These are phyloP conservation scores for Lipomyces lipofer DNA, from an alignment of 805 yeast genomes.

Conservation along the genomic window DNA sequence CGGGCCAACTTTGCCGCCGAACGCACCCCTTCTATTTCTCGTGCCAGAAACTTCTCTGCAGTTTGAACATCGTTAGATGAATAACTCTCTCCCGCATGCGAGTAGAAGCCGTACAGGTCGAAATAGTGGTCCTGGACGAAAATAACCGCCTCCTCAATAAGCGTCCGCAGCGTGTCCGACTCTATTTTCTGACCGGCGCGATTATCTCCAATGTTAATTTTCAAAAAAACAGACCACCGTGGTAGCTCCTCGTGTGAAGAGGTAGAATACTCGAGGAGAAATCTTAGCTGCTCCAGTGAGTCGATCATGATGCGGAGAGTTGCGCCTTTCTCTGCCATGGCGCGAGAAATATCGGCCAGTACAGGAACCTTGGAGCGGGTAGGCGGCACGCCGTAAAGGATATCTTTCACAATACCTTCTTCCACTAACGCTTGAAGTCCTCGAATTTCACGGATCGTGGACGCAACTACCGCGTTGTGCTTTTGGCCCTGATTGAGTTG, in stretches of 20 bases:
- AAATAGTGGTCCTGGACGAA: constrained; percentile 35
- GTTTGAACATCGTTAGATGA: constrained; percentile 46
- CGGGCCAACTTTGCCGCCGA: constrained; percentile 49
- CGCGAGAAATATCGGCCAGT: constrained; percentile 40
- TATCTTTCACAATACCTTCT: constrained; percentile 48
- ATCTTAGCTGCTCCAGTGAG: constrained; percentile 54
- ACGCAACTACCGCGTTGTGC: constrained; percentile 59
- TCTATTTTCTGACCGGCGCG: constrained; percentile 59
- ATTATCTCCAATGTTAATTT: constrained; percentile 69
- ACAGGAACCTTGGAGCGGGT: constrained; percentile 52
- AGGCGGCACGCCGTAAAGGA: constrained; percentile 59
- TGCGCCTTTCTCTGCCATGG: constrained; percentile 40
- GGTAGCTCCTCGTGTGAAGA: constrained; percentile 33
- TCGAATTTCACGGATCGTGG: constrained; percentile 70
- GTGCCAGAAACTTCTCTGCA: constrained; percentile 52
- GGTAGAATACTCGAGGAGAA: constrained; percentile 9
- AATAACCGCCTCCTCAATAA: constrained; percentile 39
- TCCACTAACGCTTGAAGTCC: constrained; percentile 45
- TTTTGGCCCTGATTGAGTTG: constrained; percentile 40
- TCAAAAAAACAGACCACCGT: constrained; percentile 63
- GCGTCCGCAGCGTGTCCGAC: constrained; percentile 41
- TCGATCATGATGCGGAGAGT: constrained; percentile 58
- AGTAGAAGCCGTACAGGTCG: constrained; percentile 65
- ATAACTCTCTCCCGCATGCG: constrained; percentile 81
- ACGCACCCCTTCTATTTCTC: constrained; percentile 60